These are phyloP conservation scores for Chaetomiaceae sp. DNA, from an alignment of 2,329 filamentous ascomycete genomes.

Conservation along the genomic window DNA sequence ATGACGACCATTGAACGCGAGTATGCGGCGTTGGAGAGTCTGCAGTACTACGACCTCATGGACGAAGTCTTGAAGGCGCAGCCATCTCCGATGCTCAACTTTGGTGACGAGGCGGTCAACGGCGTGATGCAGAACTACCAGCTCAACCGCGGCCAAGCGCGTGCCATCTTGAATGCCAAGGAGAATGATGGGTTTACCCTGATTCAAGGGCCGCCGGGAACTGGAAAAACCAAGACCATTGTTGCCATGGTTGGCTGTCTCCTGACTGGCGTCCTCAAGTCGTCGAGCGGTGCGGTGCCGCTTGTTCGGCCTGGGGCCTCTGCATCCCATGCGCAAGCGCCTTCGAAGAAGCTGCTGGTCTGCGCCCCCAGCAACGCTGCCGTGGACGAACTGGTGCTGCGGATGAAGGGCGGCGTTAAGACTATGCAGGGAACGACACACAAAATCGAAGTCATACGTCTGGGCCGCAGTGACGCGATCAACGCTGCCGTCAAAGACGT, in stretches of 20 bases:
- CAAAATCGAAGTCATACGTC: slow-evolving; percentile 79
- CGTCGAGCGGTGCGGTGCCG: slow-evolving; percentile 40
- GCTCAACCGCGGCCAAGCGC: slow-evolving; percentile 83
- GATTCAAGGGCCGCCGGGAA: slow-evolving; percentile 92
- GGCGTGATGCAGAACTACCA: slow-evolving; percentile 70
- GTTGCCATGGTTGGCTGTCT: slow-evolving; percentile 91
- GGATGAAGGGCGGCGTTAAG: slow-evolving; percentile 82
- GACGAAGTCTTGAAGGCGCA: slow-evolving; percentile 81
- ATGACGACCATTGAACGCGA: slow-evolving; percentile 94
- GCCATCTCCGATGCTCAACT: slow-evolving; percentile 81
- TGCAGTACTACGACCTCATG: slow-evolving; percentile 95
- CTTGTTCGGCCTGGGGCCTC: slow-evolving; percentile 38
- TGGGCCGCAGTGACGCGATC: slow-evolving; percentile 88
- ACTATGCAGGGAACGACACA: slow-evolving; percentile 66
- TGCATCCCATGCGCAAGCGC: slow-evolving; percentile 29
- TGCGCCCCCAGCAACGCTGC: slow-evolving; percentile 98
- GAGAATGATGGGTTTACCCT: slow-evolving; percentile 97
- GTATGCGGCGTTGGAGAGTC: slow-evolving; percentile 81
- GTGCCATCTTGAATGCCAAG: slow-evolving; percentile 83
- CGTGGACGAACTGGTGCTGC: slow-evolving; percentile 90
- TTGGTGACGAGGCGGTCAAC: slow-evolving; percentile 67
- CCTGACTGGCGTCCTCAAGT: slow-evolving; percentile 53
- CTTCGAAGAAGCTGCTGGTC: slow-evolving; percentile 80
- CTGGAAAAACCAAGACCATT: slow-evolving; percentile 98
- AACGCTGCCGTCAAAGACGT: slow-evolving; percentile 86